Evolutionary conservation across 177 flowering plant genomes (phyloP).

Genomic region (Vitis hybrid): DNA sequence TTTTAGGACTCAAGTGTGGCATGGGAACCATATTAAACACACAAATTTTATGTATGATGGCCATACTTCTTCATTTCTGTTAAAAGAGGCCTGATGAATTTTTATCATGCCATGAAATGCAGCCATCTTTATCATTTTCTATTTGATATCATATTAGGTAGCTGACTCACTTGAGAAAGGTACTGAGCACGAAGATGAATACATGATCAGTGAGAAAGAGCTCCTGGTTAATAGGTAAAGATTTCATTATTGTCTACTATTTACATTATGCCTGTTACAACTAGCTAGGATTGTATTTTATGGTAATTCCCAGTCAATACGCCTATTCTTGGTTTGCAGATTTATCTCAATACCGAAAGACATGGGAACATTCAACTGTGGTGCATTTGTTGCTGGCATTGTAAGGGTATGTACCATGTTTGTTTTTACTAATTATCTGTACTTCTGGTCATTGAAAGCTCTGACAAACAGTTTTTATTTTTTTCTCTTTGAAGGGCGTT

Average conservation of each 20-base stretch:
- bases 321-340: conserved; percentile 31
- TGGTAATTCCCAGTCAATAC: background rate
- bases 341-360: conserved; percentile 98
- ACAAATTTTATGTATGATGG: too few species aligned
- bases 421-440: background rate
- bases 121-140: background rate
- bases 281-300: background rate
- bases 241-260: background rate
- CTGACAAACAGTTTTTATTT: conserved; percentile 9
- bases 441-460: conserved; percentile 6
- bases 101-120: too few species aligned
- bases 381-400: conserved; percentile 99
- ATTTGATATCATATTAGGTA: conserved; percentile 42
- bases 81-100: background rate
- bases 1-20: too few species aligned
- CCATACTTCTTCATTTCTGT: background rate
- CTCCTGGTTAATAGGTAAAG: conserved; percentile 84
- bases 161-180: conserved; percentile 99
- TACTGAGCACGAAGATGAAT: conserved; percentile 99
- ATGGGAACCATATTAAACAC: too few species aligned
- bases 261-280: background rate
- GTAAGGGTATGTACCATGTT: conserved; percentile 61
- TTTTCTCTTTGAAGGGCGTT: conserved; percentile 65
- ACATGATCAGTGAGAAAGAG: conserved; percentile 99
- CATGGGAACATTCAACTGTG: conserved; percentile 98